phyloP scores from a whole-genome alignment of 2,329 filamentous ascomycete genomes.

The Xylaria multiplex region DNA sequence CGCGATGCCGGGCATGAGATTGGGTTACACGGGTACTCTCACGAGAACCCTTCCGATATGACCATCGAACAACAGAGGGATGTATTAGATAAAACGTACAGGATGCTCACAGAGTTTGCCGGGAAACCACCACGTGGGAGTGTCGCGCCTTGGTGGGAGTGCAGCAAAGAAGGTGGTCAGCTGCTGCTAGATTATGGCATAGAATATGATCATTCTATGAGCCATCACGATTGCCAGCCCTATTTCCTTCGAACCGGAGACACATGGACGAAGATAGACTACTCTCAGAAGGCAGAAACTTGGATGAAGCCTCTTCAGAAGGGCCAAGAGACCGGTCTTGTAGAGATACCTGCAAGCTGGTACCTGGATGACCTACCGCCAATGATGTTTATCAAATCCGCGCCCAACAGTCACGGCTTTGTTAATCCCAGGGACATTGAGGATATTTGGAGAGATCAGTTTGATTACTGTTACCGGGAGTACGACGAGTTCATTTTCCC shows the following conservation, averaged over 20 bases:
- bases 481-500: constrained; percentile 82
- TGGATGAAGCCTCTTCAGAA: constrained; percentile 74
- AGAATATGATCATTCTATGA: constrained; percentile 76
- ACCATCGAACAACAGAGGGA: constrained; percentile 78
- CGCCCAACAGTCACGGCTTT: constrained; percentile 72
- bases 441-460: constrained; percentile 73
- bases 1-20: constrained; percentile 71
- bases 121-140: constrained; percentile 77
- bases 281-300: constrained; percentile 66
- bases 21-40: constrained; percentile 75
- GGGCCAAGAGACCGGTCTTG: constrained; percentile 69
- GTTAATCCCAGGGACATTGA: constrained; percentile 68
- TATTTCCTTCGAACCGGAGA: constrained; percentile 73
- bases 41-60: constrained; percentile 79
- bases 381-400: constrained; percentile 78
- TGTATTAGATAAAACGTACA: constrained; percentile 78
- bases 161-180: constrained; percentile 72
- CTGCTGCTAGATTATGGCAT: constrained; percentile 73
- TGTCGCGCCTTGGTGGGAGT: constrained; percentile 80
- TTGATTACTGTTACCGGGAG: constrained; percentile 79
- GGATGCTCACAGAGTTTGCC: constrained; percentile 74
- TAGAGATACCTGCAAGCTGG: constrained; percentile 70
- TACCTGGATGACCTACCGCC: constrained; percentile 73
- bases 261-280: constrained; percentile 75
- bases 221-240: constrained; percentile 71